These are phyloP conservation scores for Coniochaeta sp. DNA, from an alignment of 2,329 filamentous ascomycete genomes.

Conservation along the genomic window DNA sequence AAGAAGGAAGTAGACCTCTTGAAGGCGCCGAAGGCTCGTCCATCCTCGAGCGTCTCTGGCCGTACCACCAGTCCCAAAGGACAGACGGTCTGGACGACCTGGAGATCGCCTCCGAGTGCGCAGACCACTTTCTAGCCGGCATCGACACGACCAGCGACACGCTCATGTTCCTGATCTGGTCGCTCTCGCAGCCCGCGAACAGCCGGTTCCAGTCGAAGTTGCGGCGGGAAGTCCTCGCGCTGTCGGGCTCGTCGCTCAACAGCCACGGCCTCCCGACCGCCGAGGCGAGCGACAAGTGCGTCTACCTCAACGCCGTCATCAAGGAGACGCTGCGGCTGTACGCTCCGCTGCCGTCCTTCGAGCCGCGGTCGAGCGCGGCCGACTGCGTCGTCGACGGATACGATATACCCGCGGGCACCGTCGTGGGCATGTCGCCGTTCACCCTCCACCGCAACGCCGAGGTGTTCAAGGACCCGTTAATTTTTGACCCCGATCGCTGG, in stretches of 20 bases:
- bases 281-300: constrained; percentile 27
- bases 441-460: constrained; percentile 17
- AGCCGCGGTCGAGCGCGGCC: constrained; percentile 33
- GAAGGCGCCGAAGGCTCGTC: constrained; percentile 12
- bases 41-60: constrained; percentile 30
- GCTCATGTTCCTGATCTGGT: constrained; percentile 41
- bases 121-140: constrained; percentile 45
- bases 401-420: constrained; percentile 12
- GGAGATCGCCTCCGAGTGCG: constrained; percentile 44
- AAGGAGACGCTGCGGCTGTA: constrained; percentile 43
- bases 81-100: constrained; percentile 26
- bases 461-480: constrained; percentile 14
- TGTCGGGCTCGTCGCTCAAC: constrained; percentile 17
- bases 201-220: constrained; percentile 34
- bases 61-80: constrained; percentile 19
- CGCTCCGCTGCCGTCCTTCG: constrained; percentile 41
- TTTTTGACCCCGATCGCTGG: constrained; percentile 18
- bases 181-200: constrained; percentile 36
- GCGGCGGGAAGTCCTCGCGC: constrained; percentile 28
- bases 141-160: constrained; percentile 47
- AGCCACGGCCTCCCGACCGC: constrained; percentile 23
- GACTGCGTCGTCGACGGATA: constrained; percentile 20
- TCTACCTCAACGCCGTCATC: constrained; percentile 39
- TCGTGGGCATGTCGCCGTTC: constrained; percentile 16
- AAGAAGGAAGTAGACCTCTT: not conserved